Percentiles rank a stretch among this genome's conserved stretches.
These are phyloP conservation scores for Mycosphaerelloides madeirae DNA, from an alignment of 2,329 filamentous ascomycete genomes.

Conservation along the genomic window DNA sequence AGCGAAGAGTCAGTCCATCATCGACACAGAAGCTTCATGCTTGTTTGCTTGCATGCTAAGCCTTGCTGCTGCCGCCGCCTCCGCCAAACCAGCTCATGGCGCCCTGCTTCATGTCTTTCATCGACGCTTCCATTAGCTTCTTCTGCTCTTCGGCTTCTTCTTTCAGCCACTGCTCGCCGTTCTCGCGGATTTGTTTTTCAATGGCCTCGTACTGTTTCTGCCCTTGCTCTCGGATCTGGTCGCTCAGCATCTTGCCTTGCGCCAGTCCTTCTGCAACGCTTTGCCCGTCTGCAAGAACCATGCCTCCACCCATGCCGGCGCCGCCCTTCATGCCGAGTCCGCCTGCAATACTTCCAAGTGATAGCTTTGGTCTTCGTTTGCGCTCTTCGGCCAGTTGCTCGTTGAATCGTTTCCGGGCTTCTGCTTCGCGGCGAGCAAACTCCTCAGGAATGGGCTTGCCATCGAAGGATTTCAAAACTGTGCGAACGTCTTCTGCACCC, in stretches of 20 bases:
- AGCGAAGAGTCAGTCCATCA: conserved; percentile 6
- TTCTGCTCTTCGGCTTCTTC: conserved; percentile 87
- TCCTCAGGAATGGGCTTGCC: conserved; percentile 85
- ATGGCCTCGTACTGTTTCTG: conserved; percentile 84
- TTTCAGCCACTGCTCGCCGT: conserved; percentile 92
- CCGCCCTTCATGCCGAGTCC: conserved; percentile 77
- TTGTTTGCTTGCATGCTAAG: too few relatives aligned
- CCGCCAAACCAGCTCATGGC: conserved; percentile 56
- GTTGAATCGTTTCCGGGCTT: conserved; percentile 78
- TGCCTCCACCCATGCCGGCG: conserved; percentile 48
- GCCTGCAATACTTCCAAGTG: conserved; percentile 55
- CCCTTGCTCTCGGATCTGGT: conserved; percentile 86
- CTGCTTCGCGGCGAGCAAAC: conserved; percentile 81
- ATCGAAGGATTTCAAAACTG: conserved; percentile 46
- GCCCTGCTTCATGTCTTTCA: conserved; percentile 84
- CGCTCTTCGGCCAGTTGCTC: conserved; percentile 67
- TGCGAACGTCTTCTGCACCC: conserved; percentile 79
- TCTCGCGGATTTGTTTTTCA: conserved; percentile 85
- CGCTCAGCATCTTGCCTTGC: conserved; percentile 95
- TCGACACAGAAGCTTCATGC: too few relatives aligned
- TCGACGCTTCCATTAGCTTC: conserved; percentile 81
- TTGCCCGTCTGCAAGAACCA: conserved; percentile 48
- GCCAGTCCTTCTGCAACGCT: conserved; percentile 71
- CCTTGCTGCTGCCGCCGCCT: conserved; percentile 29
- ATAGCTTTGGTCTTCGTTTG: conserved; percentile 56